Evolutionary conservation across 2,329 filamentous ascomycete species (phyloP).

Genomic region (Coleophoma cylindrospora): DNA sequence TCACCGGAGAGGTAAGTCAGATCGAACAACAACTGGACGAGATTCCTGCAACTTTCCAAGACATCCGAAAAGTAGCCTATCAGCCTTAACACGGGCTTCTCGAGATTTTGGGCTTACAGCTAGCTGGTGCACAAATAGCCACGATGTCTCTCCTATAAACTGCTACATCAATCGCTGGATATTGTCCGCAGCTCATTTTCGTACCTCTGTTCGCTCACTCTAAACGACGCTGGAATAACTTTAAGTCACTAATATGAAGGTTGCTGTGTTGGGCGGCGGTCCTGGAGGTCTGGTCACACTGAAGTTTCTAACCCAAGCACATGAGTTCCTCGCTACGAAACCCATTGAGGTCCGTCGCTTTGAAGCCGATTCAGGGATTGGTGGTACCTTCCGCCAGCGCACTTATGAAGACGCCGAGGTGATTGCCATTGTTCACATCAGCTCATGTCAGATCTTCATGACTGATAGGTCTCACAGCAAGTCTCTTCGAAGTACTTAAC

Average conservation of each 20-base stretch:
- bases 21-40: too few species aligned
- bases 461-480: conserved; percentile 17
- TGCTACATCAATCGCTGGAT: too few species aligned
- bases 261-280: conserved; percentile 36
- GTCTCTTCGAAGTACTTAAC: conserved; percentile 45
- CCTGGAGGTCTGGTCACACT: conserved; percentile 34
- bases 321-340: conserved; percentile 28
- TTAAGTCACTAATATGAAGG: conserved; percentile 9
- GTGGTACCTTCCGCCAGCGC: conserved; percentile 40
- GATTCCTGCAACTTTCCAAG: too few species aligned
- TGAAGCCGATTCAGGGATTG: conserved; percentile 35
- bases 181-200: too few species aligned
- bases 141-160: too few species aligned
- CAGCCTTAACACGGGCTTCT: too few species aligned
- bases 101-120: too few species aligned
- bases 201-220: background rate
- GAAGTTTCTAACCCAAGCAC: conserved; percentile 31
- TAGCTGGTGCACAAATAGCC: too few species aligned
- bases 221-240: background rate
- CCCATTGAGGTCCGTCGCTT: conserved; percentile 37
- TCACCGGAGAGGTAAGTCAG: too few species aligned
- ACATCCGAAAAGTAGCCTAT: too few species aligned
- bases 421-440: background rate
- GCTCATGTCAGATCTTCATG: background rate
- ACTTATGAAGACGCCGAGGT: conserved; percentile 40